Evolutionary conservation across 2,329 filamentous ascomycete genomes (phyloP).

Genomic region (Stromatinia cepivora): DNA sequence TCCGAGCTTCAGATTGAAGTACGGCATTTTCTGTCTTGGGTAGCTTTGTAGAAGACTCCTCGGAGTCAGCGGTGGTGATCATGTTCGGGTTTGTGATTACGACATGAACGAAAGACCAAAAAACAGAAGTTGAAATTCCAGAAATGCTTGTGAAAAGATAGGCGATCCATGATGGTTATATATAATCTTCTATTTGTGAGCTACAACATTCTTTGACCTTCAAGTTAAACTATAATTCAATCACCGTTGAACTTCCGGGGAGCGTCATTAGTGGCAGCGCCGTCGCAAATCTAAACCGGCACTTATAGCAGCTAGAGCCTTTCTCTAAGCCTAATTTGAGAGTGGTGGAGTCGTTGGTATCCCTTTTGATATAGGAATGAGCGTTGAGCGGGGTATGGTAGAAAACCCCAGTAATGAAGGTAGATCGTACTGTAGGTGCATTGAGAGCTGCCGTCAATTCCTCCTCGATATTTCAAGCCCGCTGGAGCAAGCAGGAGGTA

Average conservation of each 20-base stretch:
- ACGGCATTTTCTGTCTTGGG: background rate
- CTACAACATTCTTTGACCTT: background rate
- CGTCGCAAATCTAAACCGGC: background rate
- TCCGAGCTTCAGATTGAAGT: background rate
- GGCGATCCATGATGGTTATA: background rate
- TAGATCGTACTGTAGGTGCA: background rate
- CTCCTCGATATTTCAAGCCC: background rate
- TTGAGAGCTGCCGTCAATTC: background rate
- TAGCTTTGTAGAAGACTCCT: background rate
- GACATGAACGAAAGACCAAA: background rate
- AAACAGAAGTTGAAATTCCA: background rate
- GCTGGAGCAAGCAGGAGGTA: background rate
- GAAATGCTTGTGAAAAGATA: background rate
- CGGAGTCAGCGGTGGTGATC: background rate
- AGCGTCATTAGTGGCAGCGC: background rate
- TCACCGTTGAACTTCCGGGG: background rate
- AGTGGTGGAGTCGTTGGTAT: background rate
- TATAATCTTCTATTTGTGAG: background rate
- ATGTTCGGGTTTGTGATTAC: background rate
- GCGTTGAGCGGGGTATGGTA: background rate
- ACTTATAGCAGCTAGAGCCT: background rate
- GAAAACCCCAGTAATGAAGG: background rate
- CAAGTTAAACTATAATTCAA: background rate
- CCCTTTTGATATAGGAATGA: background rate
- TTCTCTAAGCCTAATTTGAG: background rate